phyloP scores from a whole-genome alignment of 1,139 yeast species.

The Geotrichum candidum region DNA sequence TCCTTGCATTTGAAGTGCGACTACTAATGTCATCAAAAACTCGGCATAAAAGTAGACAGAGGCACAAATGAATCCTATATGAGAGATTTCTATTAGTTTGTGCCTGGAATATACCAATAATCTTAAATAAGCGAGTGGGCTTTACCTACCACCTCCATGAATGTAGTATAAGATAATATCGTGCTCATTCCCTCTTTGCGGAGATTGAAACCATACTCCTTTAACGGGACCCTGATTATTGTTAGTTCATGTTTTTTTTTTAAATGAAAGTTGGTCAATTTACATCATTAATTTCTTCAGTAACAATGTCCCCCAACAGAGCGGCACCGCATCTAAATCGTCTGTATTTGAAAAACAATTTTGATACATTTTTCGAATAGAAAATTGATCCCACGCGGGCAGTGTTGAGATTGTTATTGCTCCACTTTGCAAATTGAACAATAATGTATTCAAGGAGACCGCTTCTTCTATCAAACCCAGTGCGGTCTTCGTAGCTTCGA shows the following conservation, averaged over 20 bases:
- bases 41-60: constrained; percentile 37
- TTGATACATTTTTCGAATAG: constrained; percentile 22
- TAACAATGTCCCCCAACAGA: constrained; percentile 26
- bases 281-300: constrained; percentile 18
- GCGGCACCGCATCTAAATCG: constrained; percentile 28
- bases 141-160: constrained; percentile 34
- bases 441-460: constrained; percentile 27
- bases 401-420: constrained; percentile 21
- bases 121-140: not conserved
- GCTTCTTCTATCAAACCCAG: constrained; percentile 26
- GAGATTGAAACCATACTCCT: constrained; percentile 37
- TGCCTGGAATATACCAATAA: not conserved
- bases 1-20: constrained; percentile 40
- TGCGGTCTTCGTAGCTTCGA: constrained; percentile 24
- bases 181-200: constrained; percentile 28
- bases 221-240: constrained; percentile 21
- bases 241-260: not conserved
- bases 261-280: not conserved
- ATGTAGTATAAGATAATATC: constrained; percentile 38
- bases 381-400: constrained; percentile 23
- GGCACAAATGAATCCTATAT: constrained; percentile 8
- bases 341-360: constrained; percentile 25
- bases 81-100: not conserved
- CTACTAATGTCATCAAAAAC: constrained; percentile 36
- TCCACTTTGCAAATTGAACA: constrained; percentile 25